Conservation (phyloP, 768 basidiomycete genomes). For the Epithele typhae region DNA sequence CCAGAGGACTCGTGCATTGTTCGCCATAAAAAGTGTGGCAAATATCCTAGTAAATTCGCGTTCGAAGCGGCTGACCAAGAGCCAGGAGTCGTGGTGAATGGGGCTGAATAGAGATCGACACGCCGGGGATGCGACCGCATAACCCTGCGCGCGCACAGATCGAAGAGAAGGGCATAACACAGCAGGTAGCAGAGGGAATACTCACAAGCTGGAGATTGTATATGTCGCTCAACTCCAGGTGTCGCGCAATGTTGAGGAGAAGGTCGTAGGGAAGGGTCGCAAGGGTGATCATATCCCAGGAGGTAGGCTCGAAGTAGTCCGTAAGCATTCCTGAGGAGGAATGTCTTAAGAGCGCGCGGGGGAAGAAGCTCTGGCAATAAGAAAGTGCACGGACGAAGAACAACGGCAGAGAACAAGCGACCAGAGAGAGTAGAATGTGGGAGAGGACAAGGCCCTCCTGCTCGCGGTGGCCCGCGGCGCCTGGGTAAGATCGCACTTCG, state of each 20-base stretch:
- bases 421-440: slow-evolving; percentile 7
- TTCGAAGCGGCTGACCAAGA: too few species aligned
- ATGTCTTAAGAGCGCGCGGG: neutral
- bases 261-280: slow-evolving; percentile 63
- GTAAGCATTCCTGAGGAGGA: neutral
- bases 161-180: too few species aligned
- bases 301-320: neutral
- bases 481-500: neutral
- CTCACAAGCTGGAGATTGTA: slow-evolving; percentile 60
- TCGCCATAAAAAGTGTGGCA: too few species aligned
- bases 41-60: too few species aligned
- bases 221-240: slow-evolving; percentile 58
- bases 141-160: too few species aligned
- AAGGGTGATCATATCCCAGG: slow-evolving; percentile 29
- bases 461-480: neutral
- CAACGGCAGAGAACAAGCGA: slow-evolving; percentile 1
- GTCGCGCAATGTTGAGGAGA: slow-evolving; percentile 60
- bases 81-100: too few species aligned
- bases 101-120: too few species aligned
- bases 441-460: neutral
- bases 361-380: too few species aligned
- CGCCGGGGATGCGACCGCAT: too few species aligned
- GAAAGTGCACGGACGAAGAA: neutral
- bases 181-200: too few species aligned
- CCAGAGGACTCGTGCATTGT: too few species aligned